Conservation (phyloP, 1,284 basidiomycete genomes). For the Ustilago esculenta region DNA sequence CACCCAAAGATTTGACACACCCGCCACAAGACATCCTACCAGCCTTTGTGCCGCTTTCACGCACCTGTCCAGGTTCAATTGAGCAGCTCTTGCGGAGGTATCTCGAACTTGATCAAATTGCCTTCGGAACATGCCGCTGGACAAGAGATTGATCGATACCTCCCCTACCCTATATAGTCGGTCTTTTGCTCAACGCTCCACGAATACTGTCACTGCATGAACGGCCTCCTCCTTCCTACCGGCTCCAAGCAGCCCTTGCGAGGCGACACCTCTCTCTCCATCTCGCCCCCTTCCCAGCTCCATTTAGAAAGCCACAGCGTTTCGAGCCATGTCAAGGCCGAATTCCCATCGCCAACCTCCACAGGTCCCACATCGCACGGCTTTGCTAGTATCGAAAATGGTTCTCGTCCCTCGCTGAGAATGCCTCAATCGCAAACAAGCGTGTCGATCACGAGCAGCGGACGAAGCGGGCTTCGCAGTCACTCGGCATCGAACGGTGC, state of each 20-base stretch:
- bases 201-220: slow-evolving; percentile 26
- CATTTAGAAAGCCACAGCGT: slow-evolving; percentile 12
- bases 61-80: slow-evolving; percentile 13
- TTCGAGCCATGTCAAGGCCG: slow-evolving; percentile 24
- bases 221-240: slow-evolving; percentile 42
- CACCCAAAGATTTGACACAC: background rate
- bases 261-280: slow-evolving; percentile 26
- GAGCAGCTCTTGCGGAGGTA: slow-evolving; percentile 32
- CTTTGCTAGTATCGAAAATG: background rate
- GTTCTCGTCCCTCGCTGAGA: slow-evolving; percentile 2
- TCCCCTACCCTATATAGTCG: slow-evolving; percentile 12
- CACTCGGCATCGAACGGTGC: slow-evolving; percentile 5
- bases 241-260: slow-evolving; percentile 42
- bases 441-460: slow-evolving; percentile 1
- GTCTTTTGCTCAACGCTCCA: background rate
- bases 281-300: slow-evolving; percentile 21
- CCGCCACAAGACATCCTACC: background rate
- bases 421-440: slow-evolving; percentile 5
- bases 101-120: slow-evolving; percentile 12
- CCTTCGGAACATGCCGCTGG: slow-evolving; percentile 36
- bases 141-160: slow-evolving; percentile 24
- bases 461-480: slow-evolving; percentile 1
- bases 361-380: slow-evolving; percentile 2
- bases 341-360: slow-evolving; percentile 1
- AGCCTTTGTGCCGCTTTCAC: slow-evolving; percentile 7